These are phyloP conservation scores for Carallia pectinifolia DNA, from an alignment of 345 rosid species.

Conservation along the genomic window DNA sequence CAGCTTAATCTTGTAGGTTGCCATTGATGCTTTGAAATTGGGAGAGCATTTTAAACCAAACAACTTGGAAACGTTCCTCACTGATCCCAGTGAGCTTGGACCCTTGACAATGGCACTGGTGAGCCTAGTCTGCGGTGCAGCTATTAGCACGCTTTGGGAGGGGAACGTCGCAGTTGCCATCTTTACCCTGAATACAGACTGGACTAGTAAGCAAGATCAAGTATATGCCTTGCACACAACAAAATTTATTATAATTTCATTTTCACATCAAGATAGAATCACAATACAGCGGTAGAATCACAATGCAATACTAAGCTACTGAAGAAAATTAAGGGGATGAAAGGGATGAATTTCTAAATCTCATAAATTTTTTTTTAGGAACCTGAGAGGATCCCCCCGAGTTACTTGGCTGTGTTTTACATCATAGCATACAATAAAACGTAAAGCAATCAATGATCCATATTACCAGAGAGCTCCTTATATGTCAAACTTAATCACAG, in stretches of 20 bases:
- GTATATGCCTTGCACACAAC: background rate
- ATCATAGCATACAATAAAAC: too few species aligned
- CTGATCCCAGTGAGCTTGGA: constrained; percentile 24
- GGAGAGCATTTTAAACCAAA: constrained; percentile 40
- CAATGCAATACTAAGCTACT: too few species aligned
- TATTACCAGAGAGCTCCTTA: too few species aligned
- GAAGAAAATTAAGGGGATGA: too few species aligned
- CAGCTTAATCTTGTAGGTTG: constrained; percentile 27
- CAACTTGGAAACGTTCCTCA: constrained; percentile 22
- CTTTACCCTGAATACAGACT: background rate
- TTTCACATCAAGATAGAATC: background rate
- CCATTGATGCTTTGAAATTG: constrained; percentile 32
- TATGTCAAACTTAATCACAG: too few species aligned
- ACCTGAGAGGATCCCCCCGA: too few species aligned
- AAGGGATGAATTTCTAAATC: too few species aligned
- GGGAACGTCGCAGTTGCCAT: background rate
- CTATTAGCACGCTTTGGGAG: background rate
- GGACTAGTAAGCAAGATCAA: background rate
- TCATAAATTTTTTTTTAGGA: too few species aligned
- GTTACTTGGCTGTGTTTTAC: too few species aligned
- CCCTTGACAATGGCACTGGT: constrained; percentile 21
- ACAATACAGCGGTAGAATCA: background rate
- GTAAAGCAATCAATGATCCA: too few species aligned
- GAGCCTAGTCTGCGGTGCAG: background rate
- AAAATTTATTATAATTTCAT: background rate